Evolutionary conservation across 495 filamentous ascomycete species (phyloP), one percentile per base, ranked within the genome.

Genomic region (Bryoglossum gracile): DNA sequence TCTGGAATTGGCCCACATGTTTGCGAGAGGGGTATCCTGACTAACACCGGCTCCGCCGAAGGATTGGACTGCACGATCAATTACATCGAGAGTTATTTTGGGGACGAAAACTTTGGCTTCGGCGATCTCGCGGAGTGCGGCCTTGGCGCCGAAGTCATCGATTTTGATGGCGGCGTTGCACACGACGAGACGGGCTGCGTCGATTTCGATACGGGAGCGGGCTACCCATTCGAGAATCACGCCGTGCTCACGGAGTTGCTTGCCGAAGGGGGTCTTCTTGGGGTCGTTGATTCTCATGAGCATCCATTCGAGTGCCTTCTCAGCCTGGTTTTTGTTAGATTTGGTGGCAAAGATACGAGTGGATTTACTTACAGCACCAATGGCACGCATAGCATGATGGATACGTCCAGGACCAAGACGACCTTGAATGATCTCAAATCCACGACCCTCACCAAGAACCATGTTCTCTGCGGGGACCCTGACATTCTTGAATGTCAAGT

Each of bases 381-480:
- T 88, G 18, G 82, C 79, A 51, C 90, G 85, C 89, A 94, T 94
- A 44, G 85, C 86, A 68, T 95, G 90, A 69, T 95, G 90, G 62
- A 95, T 94, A 32, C 90, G 84, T 10, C 90, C 89, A 16, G 90
- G 89, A 3, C 89, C 89, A 23, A 95, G 78, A 36, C 89, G 83
- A 26, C 90, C 89, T 64, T 95, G 89, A 65, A 95, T 94, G 61
- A 95, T 94, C 64, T 95, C 90, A 66, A 95, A 95, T n/a, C 89
- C 90, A 38, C 89, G 81, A 48, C 89, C 88, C 63, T 88, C 85
- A 42, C 89, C 90, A 24, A 95, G 80, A 8, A 95, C 83, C 55
- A 95, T 77, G 64, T 86, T 87, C 48, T 73, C 63, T 4, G 71
- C 74, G 14, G 88, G 89, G 0, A 95, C 82, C 50, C 87, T 84